These are phyloP conservation scores for Paradendryphiella salina DNA, from an alignment of 2,329 filamentous ascomycete genomes.

Conservation along the genomic window DNA sequence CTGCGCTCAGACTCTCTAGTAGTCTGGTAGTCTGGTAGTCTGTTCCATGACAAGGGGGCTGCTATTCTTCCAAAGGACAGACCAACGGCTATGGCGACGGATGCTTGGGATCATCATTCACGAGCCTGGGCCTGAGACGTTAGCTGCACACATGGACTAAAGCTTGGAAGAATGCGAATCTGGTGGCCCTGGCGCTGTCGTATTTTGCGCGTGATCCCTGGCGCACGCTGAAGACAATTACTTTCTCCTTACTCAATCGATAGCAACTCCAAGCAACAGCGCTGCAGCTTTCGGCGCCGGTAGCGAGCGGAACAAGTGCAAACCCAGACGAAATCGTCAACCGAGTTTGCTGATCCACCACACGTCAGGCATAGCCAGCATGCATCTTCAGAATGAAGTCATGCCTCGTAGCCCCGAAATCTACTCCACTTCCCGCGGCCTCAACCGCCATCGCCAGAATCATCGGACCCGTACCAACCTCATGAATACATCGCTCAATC, in stretches of 20 bases:
- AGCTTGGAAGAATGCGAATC: neutral
- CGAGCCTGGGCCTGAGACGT: slow-evolving; percentile 9
- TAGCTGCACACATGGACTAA: neutral
- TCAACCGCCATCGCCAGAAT: slow-evolving; percentile 9
- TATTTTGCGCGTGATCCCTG: neutral
- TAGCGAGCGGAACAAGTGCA: slow-evolving; percentile 32
- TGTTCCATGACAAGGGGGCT: slow-evolving; percentile 15
- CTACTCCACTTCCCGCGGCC: slow-evolving; percentile 11
- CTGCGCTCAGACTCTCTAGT: slow-evolving; percentile 17
- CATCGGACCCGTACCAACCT: slow-evolving; percentile 12
- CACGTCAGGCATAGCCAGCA: slow-evolving; percentile 22
- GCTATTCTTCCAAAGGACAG: slow-evolving; percentile 14
- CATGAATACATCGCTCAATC: slow-evolving; percentile 7
- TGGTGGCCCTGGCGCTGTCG: neutral
- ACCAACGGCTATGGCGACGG: neutral
- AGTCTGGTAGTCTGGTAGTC: slow-evolving; percentile 5
- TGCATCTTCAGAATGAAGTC: slow-evolving; percentile 25
- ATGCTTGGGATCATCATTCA: slow-evolving; percentile 15
- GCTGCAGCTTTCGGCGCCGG: slow-evolving; percentile 27
- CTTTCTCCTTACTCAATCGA: neutral
- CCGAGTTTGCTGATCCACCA: slow-evolving; percentile 30
- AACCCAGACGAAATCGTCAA: slow-evolving; percentile 18
- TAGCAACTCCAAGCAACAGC: slow-evolving; percentile 18
- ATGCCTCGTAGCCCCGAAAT: slow-evolving; percentile 23
- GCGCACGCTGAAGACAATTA: neutral